Evolutionary conservation across 2,329 filamentous ascomycete genomes (phyloP).

Genomic region (Fusarium sp.): DNA sequence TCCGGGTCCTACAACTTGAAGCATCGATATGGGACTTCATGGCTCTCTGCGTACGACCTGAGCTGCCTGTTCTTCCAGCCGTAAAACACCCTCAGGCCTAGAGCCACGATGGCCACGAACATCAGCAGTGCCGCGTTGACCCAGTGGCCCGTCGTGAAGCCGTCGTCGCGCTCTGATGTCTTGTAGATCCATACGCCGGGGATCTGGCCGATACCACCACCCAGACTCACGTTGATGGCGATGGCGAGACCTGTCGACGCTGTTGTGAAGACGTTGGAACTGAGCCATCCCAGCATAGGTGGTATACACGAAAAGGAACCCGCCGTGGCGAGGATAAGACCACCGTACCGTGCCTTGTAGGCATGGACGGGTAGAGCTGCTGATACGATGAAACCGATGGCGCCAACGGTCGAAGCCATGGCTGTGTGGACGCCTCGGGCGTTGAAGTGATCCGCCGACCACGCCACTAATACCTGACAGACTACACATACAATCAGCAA

Average conservation of each 20-base stretch:
- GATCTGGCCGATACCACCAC: constrained; percentile 76
- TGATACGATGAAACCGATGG: constrained; percentile 67
- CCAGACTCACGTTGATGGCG: constrained; percentile 74
- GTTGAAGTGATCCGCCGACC: constrained; percentile 72
- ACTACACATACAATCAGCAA: constrained; percentile 41
- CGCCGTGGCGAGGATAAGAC: constrained; percentile 73
- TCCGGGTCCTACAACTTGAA: constrained; percentile 51
- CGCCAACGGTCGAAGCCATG: constrained; percentile 55
- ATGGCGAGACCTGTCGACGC: constrained; percentile 75
- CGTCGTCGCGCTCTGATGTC: constrained; percentile 64
- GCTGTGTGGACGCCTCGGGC: constrained; percentile 60
- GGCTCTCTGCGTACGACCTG: constrained; percentile 42
- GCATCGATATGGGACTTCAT: constrained; percentile 49
- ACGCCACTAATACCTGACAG: constrained; percentile 58
- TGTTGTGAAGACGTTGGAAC: constrained; percentile 73
- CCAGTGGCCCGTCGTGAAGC: constrained; percentile 79
- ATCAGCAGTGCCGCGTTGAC: constrained; percentile 70
- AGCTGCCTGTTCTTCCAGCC: constrained; percentile 56
- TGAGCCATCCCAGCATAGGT: constrained; percentile 76
- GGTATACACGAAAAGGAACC: constrained; percentile 77
- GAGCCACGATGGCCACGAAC: constrained; percentile 65
- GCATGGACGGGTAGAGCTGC: constrained; percentile 70
- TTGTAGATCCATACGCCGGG: constrained; percentile 81
- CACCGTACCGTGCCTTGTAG: constrained; percentile 73
- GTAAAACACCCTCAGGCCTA: constrained; percentile 67